These are phyloP conservation scores for Pogostemon cablin DNA, from an alignment of 257 asterid genomes.

Conservation along the genomic window DNA sequence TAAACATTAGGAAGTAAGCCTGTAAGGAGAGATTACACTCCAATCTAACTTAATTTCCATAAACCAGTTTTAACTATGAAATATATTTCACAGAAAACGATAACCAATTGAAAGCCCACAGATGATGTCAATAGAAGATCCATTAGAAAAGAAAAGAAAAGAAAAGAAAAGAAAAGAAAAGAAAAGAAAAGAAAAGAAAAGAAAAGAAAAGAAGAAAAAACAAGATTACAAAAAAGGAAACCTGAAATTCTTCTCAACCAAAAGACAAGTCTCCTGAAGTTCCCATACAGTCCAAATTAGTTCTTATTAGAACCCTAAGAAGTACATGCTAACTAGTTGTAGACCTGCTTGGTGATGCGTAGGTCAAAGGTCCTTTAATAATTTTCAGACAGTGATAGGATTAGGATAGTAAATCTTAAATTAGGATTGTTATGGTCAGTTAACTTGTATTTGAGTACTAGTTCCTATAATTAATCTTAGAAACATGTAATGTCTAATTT, in stretches of 20 bases:
- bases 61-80: not conserved
- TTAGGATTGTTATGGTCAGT: not conserved
- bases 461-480: not conserved
- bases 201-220: no score
- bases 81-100: not conserved
- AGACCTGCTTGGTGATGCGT: not conserved
- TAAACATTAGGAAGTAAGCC: not conserved
- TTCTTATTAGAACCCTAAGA: not conserved
- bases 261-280: not conserved
- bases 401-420: not conserved
- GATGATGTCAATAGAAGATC: not conserved
- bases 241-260: no score
- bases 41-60: not conserved
- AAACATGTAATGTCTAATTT: conserved; percentile 10
- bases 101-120: not conserved
- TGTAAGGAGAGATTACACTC: not conserved
- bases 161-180: no score
- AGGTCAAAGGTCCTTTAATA: conserved; percentile 2
- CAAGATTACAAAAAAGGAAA: no score
- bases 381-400: not conserved
- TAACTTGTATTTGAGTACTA: not conserved
- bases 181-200: no score
- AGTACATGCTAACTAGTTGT: not conserved
- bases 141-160: no score
- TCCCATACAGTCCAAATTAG: not conserved